Evolutionary conservation across 164 flowering plant genomes (phyloP).

Genomic region (Macadamia tetraphylla): DNA sequence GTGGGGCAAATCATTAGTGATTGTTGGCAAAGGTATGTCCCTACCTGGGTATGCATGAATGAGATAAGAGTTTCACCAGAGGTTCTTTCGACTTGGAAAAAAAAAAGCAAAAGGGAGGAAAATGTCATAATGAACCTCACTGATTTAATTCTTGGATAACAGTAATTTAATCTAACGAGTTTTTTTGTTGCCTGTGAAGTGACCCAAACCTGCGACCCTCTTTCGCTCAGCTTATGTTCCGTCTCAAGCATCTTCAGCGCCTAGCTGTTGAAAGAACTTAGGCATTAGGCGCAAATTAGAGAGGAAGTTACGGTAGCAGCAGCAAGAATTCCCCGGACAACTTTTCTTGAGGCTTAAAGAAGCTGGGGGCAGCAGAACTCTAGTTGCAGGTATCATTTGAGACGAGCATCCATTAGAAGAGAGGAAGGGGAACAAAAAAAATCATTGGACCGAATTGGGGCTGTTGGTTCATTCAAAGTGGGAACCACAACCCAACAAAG

Average conservation of each 20-base stretch:
- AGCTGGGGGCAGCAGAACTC: conserved; percentile 16
- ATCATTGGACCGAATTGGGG: conserved; percentile 22
- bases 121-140: not conserved
- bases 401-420: not conserved
- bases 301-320: conserved; percentile 11
- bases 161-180: not conserved
- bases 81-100: too few species aligned
- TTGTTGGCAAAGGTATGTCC: conserved; percentile 80
- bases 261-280: conserved; percentile 35
- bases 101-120: too few species aligned
- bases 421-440: conserved; percentile 2
- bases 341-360: conserved; percentile 41
- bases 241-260: conserved; percentile 52
- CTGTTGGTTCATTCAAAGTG: conserved; percentile 66
- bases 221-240: conserved; percentile 66
- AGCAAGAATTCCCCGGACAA: conserved; percentile 11
- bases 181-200: conserved; percentile 40
- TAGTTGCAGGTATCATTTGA: too few species aligned
- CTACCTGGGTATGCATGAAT: too few species aligned
- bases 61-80: too few species aligned
- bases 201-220: conserved; percentile 78
- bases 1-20: conserved; percentile 74
- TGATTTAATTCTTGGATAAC: not conserved
- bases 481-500: conserved; percentile 40
- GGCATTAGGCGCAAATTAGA: conserved; percentile 8